phyloP scores from a whole-genome alignment of 805 yeast genomes.

The Millerago galiae region DNA sequence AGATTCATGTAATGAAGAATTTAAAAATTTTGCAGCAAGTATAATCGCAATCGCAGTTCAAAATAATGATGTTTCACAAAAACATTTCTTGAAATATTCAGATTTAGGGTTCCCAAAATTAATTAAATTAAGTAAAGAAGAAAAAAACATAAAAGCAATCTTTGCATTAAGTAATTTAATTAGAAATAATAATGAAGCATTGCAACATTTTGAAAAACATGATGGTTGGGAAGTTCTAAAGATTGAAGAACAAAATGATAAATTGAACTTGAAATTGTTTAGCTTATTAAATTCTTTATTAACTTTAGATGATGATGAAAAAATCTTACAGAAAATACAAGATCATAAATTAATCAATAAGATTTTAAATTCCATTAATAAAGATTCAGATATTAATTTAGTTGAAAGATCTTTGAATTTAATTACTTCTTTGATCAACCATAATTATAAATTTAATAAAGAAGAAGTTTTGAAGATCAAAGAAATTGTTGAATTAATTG shows the following conservation, averaged over 20 bases:
- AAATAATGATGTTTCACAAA: constrained; percentile 75
- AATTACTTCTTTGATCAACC: constrained; percentile 38
- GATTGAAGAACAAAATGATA: constrained; percentile 25
- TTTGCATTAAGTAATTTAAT: constrained; percentile 72
- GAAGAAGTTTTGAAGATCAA: constrained; percentile 35
- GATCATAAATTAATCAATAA: constrained; percentile 23
- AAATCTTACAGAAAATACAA: constrained; percentile 33
- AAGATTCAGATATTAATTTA: constrained; percentile 36
- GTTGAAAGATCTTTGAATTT: constrained; percentile 53
- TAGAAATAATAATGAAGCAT: constrained; percentile 59
- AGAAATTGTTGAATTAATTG: constrained; percentile 31
- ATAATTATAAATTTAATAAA: constrained; percentile 39
- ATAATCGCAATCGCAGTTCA: constrained; percentile 89
- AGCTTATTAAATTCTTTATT: constrained; percentile 55
- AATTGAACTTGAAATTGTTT: constrained; percentile 45
- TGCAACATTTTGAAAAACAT: constrained; percentile 43
- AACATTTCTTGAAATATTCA: constrained; percentile 49
- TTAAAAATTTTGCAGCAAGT: constrained; percentile 60
- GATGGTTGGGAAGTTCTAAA: constrained; percentile 60
- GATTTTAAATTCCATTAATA: constrained; percentile 21
- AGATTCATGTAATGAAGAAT: constrained; percentile 32
- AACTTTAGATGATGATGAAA: constrained; percentile 40
- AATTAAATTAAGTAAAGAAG: constrained; percentile 32
- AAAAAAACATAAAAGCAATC: constrained; percentile 52
- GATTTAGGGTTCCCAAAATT: constrained; percentile 39